Conservation (phyloP, 2,329 filamentous ascomycete genomes). For the Tolypocladium ovalisporum region DNA sequence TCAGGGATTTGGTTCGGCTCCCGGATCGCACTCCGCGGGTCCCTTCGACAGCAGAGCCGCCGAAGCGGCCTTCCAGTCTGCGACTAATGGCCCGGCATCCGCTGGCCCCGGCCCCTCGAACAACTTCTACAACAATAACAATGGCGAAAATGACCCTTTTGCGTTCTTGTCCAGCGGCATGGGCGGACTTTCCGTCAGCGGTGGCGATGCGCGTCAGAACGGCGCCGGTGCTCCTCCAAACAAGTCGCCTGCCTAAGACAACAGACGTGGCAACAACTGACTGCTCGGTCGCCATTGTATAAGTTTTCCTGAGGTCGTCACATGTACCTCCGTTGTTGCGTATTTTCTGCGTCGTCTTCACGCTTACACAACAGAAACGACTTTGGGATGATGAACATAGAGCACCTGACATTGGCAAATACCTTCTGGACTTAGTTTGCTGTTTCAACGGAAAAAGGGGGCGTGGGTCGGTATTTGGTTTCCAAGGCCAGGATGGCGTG, state of each 20-base stretch:
- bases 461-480: conserved; percentile 23
- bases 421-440: conserved; percentile 30
- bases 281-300: conserved; percentile 11
- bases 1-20: conserved; percentile 61
- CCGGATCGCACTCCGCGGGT: conserved; percentile 69
- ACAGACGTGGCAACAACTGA: background rate
- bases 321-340: conserved; percentile 10
- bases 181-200: conserved; percentile 60
- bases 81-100: conserved; percentile 69
- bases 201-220: conserved; percentile 52
- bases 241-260: conserved; percentile 47
- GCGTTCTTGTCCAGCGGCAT: conserved; percentile 69
- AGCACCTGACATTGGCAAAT: conserved; percentile 33
- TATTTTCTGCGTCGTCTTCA: conserved; percentile 15
- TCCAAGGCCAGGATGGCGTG: conserved; percentile 25
- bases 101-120: conserved; percentile 61
- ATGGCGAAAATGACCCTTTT: conserved; percentile 64
- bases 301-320: conserved; percentile 15
- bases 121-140: conserved; percentile 47
- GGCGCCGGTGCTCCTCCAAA: conserved; percentile 43
- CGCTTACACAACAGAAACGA: conserved; percentile 13
- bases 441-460: conserved; percentile 24
- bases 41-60: conserved; percentile 89
- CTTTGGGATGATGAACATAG: conserved; percentile 34
- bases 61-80: conserved; percentile 87